A percentile compares a stretch with the other conserved stretches of the same genome.
These are phyloP conservation scores for Musa troglodytarum DNA, from an alignment of 176 grass and related monocot species.

Conservation along the genomic window DNA sequence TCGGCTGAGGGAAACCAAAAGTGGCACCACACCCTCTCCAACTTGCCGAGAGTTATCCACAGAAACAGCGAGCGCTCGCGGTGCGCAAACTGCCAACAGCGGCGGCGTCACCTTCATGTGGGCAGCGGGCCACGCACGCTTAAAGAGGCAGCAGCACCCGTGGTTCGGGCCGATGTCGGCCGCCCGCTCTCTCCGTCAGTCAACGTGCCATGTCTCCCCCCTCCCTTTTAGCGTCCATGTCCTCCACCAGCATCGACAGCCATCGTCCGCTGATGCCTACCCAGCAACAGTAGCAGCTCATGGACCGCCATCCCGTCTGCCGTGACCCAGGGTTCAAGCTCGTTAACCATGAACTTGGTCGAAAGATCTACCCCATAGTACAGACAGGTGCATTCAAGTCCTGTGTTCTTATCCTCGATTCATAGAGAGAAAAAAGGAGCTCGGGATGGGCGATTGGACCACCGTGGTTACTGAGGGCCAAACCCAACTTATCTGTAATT, in stretches of 20 bases:
- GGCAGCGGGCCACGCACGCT: neutral
- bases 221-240: neutral
- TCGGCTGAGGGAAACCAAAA: no score
- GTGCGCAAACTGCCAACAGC: no score
- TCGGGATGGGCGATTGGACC: neutral
- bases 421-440: no score
- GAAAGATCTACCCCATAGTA: neutral
- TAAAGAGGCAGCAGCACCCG: neutral
- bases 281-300: neutral
- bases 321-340: no score
- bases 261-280: neutral
- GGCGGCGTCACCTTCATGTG: neutral
- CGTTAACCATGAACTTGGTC: no score
- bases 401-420: neutral
- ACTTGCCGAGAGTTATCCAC: no score
- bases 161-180: neutral
- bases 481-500: neutral
- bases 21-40: no score
- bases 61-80: no score
- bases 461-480: neutral
- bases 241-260: neutral
- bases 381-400: neutral
- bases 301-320: no score
- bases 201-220: neutral
- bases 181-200: neutral